Percentiles rank a stretch among this genome's conserved stretches.
Conservation (phyloP, 2,329 filamentous ascomycete genomes). For the Calonectria pseudoreteaudii region DNA sequence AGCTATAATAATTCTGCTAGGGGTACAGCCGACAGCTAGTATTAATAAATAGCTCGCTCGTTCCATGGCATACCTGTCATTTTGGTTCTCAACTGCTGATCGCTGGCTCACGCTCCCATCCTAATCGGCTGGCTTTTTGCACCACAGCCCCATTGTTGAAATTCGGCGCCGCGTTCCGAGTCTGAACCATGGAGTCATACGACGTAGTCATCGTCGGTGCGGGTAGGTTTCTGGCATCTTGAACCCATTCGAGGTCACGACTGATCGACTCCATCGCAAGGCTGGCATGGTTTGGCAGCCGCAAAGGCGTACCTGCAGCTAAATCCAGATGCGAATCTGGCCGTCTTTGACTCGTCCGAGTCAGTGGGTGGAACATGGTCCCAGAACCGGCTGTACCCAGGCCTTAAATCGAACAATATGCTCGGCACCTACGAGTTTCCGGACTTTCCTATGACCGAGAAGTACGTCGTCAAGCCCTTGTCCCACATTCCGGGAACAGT, state of each 20-base stretch:
- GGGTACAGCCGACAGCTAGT: not conserved
- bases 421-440: slow-evolving; percentile 72
- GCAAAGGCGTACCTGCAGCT: slow-evolving; percentile 65
- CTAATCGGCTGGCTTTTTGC: not conserved
- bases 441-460: slow-evolving; percentile 70
- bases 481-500: slow-evolving; percentile 51
- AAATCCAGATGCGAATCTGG: slow-evolving; percentile 57
- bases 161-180: no score
- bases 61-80: not conserved
- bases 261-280: slow-evolving; percentile 35
- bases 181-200: slow-evolving; percentile 30
- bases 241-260: not conserved
- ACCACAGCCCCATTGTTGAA: no score
- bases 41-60: not conserved
- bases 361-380: slow-evolving; percentile 73
- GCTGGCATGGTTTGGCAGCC: slow-evolving; percentile 63
- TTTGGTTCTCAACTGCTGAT: not conserved
- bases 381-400: slow-evolving; percentile 67
- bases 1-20: not conserved
- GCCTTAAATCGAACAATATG: slow-evolving; percentile 74
- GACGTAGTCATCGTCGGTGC: slow-evolving; percentile 41
- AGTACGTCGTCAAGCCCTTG: slow-evolving; percentile 52
- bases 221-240: slow-evolving; percentile 20
- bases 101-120: not conserved
- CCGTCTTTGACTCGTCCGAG: slow-evolving; percentile 62